Evolutionary conservation across 176 grass and related monocot genomes (phyloP), one percentile per base, ranked within the genome.

Genomic region (Areca catechu): DNA sequence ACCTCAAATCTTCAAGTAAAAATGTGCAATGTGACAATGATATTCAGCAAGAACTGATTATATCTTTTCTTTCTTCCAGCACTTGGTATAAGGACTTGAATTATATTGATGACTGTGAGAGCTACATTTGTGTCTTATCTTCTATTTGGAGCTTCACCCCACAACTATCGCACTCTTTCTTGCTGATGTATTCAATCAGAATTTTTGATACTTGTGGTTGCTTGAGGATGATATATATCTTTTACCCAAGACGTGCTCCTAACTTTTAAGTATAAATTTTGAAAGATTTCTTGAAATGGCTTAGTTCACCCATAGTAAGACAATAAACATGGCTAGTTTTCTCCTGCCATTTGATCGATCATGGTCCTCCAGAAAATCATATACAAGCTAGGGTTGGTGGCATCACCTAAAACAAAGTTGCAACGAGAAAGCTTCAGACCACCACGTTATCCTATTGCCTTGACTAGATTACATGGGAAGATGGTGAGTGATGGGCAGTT

Each of bases 41-140:
- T 12, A n/a, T 60, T 60, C 23, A n/a, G 57, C 23, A 60, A 29
- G 57, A 18, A 25, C 16, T 60, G 29, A 55, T 60, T 37, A 34
- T n/a, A n/a, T n/a, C n/a, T 16, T 29, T 60, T 60, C 34, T 43
- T 43, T 60, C 57, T 60, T 9, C 27, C 34, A 9, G 20, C 6
- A 60, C 25, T n/a, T 60, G 15, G 7, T 60, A 9, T 37, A 25
- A 19, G 16, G 29, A 60, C 15, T 3, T 21, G 17, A 22, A 34
- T 60, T 60, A 17, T 60, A 17, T n/a, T 30, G 34, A 43, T 43
- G 34, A 43, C 7, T 10, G n/a, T 25, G 1, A 16, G 29, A 55
- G 4, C 7, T 7, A 55, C 5, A 55, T 20, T 55, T 20, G 53
- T 21, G 21, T 4, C 9, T 22, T 7, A 12, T 54, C 14, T 55